Evolutionary conservation across 2,329 filamentous ascomycete species (phyloP).

Genomic region (Akanthomyces uredinophilus): DNA sequence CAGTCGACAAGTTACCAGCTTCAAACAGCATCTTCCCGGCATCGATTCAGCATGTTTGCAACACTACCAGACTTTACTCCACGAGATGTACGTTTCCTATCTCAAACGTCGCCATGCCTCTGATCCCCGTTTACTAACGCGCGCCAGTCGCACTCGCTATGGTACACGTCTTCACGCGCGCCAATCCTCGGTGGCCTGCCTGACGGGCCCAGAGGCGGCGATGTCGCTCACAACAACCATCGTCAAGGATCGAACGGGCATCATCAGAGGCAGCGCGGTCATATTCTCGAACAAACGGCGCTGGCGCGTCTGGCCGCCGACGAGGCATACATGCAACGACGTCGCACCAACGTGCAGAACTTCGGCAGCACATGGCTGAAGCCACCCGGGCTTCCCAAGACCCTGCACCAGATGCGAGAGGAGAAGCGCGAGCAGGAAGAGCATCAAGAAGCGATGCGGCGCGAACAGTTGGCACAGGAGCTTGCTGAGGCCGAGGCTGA

Average conservation of each 20-base stretch:
- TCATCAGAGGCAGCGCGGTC: slow-evolving; percentile 26
- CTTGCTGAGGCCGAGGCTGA: slow-evolving; percentile 61
- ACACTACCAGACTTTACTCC: slow-evolving; percentile 38
- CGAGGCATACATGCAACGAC: slow-evolving; percentile 69
- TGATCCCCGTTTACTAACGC: not conserved
- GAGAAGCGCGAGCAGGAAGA: slow-evolving; percentile 86
- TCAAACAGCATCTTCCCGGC: not conserved
- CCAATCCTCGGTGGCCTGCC: slow-evolving; percentile 34
- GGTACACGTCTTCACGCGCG: slow-evolving; percentile 63
- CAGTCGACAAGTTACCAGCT: not conserved
- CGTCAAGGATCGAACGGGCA: slow-evolving; percentile 17
- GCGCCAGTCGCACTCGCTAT: slow-evolving; percentile 64
- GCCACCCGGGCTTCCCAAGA: slow-evolving; percentile 83
- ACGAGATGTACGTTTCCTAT: slow-evolving; percentile 55
- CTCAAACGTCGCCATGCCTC: not conserved
- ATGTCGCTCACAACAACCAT: slow-evolving; percentile 20
- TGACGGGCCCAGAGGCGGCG: slow-evolving; percentile 27
- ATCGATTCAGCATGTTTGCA: slow-evolving; percentile 5
- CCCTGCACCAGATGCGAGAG: slow-evolving; percentile 82
- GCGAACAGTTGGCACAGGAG: slow-evolving; percentile 68
- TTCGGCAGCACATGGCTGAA: slow-evolving; percentile 89
- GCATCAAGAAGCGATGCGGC: slow-evolving; percentile 66
- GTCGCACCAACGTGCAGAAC: slow-evolving; percentile 75
- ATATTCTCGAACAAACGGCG: slow-evolving; percentile 51
- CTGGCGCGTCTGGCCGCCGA: slow-evolving; percentile 69